phyloP scores from a whole-genome alignment of 1,284 basidiomycete species.

The Rhizoctonia solani region DNA sequence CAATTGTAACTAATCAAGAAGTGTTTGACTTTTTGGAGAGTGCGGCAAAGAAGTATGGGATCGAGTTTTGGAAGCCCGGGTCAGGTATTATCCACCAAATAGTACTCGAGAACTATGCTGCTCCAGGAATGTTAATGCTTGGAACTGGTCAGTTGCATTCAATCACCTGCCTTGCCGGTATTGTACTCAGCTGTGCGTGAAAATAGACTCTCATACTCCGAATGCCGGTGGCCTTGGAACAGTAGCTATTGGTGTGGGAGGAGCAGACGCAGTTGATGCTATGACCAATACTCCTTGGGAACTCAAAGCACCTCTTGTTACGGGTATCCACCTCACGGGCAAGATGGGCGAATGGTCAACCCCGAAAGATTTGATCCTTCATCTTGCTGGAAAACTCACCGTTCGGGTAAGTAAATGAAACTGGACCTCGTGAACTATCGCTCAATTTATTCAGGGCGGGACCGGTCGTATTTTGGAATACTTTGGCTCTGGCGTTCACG shows the following conservation, averaged over 20 bases:
- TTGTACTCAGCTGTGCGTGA: background rate
- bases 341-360: conserved; percentile 97
- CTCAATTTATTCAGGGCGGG: conserved; percentile 66
- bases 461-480: conserved; percentile 98
- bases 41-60: conserved; percentile 92
- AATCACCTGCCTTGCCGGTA: too few species aligned
- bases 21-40: conserved; percentile 98
- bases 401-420: conserved; percentile 67
- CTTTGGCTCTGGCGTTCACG: conserved; percentile 90
- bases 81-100: conserved; percentile 99
- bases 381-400: conserved; percentile 92
- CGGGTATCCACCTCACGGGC: conserved; percentile 93
- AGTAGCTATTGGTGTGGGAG: conserved; percentile 99
- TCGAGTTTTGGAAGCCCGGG: conserved; percentile 99
- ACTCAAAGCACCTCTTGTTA: conserved; percentile 98
- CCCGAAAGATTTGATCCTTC: conserved; percentile 95
- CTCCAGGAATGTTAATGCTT: conserved; percentile 99
- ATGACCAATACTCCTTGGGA: conserved; percentile 99
- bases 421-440: background rate
- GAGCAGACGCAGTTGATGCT: conserved; percentile 98
- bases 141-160: conserved; percentile 61
- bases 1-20: conserved; percentile 89
- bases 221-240: conserved; percentile 99
- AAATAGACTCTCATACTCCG: conserved; percentile 90
- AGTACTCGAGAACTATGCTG: conserved; percentile 98